These are phyloP conservation scores for Iberis pinnata DNA, from an alignment of 345 rosid genomes.

Conservation along the genomic window DNA sequence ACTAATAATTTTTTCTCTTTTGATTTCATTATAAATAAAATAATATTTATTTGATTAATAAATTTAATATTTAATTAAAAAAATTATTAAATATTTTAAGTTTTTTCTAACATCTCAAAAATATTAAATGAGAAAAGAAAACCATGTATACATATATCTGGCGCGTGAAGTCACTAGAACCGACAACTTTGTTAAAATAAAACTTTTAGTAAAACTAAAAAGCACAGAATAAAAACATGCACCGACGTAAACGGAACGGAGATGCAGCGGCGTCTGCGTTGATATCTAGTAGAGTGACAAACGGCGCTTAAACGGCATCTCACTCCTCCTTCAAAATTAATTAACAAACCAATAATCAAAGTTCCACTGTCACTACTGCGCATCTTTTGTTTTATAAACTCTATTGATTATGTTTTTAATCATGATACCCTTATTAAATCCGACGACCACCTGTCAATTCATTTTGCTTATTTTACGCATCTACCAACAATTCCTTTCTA, in stretches of 20 bases:
- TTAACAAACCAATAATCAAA: neutral
- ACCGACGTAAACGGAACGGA: slow-evolving; percentile 40
- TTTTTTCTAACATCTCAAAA: too few relatives aligned
- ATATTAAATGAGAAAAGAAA: too few relatives aligned
- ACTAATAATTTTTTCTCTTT: too few relatives aligned
- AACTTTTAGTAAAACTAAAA: too few relatives aligned
- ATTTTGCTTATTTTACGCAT: neutral
- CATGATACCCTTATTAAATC: neutral
- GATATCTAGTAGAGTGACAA: slow-evolving; percentile 14
- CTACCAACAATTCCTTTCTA: neutral
- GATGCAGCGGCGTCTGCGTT: slow-evolving; percentile 21
- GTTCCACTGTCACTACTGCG: slow-evolving; percentile 14
- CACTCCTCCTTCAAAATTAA: neutral
- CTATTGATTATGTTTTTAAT: neutral
- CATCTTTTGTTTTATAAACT: slow-evolving; percentile 7
- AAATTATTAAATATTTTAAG: too few relatives aligned
- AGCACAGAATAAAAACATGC: slow-evolving; percentile 16
- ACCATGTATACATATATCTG: too few relatives aligned
- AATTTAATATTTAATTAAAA: too few relatives aligned
- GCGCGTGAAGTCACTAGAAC: too few relatives aligned
- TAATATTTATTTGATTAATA: too few relatives aligned
- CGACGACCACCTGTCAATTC: neutral
- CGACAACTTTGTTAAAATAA: too few relatives aligned
- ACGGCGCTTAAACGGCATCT: slow-evolving; percentile 34
- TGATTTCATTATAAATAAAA: too few relatives aligned